A percentile compares a stretch with the other conserved stretches of the same genome.
phyloP scores from a whole-genome alignment of 2,329 filamentous ascomycete species.

The Phaeosphaeria sp. region DNA sequence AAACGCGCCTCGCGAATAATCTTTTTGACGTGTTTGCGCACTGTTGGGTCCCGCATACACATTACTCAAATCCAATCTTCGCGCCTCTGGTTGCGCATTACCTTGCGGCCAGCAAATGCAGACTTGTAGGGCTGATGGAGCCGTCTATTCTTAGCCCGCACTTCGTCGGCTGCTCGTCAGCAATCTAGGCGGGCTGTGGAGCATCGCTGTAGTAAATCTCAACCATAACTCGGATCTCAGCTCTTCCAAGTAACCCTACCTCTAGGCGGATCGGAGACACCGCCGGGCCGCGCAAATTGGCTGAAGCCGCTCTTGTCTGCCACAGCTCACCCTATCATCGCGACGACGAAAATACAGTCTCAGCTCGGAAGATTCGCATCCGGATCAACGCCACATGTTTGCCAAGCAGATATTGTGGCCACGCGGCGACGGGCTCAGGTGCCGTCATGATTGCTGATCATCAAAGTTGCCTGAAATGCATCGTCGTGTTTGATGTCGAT shows the following conservation, averaged over 20 bases:
- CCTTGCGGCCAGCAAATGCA: not conserved
- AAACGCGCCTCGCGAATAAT: not conserved
- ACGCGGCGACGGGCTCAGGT: not conserved
- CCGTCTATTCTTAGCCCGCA: conserved; percentile 19
- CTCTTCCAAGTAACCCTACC: not conserved
- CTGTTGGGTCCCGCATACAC: not conserved
- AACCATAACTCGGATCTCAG: not conserved
- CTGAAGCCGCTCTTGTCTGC: no score
- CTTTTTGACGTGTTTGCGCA: not conserved
- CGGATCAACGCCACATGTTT: not conserved
- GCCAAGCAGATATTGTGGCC: not conserved
- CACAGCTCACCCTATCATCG: no score
- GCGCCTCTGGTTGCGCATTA: not conserved
- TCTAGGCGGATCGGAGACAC: not conserved
- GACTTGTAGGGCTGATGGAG: conserved; percentile 11
- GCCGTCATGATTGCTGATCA: not conserved
- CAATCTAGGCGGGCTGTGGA: conserved; percentile 9
- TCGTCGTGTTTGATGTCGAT: not conserved
- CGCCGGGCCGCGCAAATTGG: not conserved
- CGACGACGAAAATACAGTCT: no score
- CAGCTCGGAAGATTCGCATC: not conserved
- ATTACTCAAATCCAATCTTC: not conserved
- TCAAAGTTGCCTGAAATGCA: not conserved
- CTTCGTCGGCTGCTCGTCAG: conserved; percentile 9
- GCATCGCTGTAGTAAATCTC: conserved; percentile 1